phyloP scores from a whole-genome alignment of 164 flowering plant genomes.

The Stephania cephalantha region DNA sequence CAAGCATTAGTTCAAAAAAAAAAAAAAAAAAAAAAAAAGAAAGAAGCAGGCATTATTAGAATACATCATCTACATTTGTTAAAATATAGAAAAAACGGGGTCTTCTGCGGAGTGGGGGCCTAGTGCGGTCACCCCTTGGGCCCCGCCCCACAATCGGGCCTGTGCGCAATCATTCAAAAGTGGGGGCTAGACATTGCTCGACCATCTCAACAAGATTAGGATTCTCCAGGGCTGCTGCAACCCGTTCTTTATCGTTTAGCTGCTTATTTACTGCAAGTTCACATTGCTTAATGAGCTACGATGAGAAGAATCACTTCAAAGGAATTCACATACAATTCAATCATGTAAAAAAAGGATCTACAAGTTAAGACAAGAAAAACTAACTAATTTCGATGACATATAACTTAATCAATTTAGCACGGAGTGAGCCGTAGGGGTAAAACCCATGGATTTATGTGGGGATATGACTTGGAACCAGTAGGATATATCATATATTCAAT shows the following conservation, averaged over 20 bases:
- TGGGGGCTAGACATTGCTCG: constrained; percentile 77
- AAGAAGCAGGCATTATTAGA: no score
- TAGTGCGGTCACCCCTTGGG: no score
- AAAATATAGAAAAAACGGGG: no score
- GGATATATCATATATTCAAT: no score
- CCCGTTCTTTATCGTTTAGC: constrained; percentile 87
- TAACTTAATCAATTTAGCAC: background rate
- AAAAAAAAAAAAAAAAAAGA: no score
- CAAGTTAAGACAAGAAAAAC: background rate
- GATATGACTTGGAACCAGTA: background rate
- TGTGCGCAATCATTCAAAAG: constrained; percentile 30
- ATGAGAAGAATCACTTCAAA: background rate
- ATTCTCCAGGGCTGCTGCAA: constrained; percentile 89
- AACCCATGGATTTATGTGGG: background rate
- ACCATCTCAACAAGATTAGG: constrained; percentile 74
- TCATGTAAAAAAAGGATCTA: background rate
- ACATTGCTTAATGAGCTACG: background rate
- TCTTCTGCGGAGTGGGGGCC: no score
- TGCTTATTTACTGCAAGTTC: constrained; percentile 76
- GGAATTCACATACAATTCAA: background rate
- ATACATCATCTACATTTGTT: no score
- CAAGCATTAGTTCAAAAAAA: no score
- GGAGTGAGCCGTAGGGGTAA: background rate
- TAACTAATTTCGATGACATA: background rate
- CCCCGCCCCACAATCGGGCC: no score